Evolutionary conservation across 2,329 filamentous ascomycete genomes (phyloP), one percentile per base, ranked within the genome.

Genomic region (Fusarium sp.): DNA sequence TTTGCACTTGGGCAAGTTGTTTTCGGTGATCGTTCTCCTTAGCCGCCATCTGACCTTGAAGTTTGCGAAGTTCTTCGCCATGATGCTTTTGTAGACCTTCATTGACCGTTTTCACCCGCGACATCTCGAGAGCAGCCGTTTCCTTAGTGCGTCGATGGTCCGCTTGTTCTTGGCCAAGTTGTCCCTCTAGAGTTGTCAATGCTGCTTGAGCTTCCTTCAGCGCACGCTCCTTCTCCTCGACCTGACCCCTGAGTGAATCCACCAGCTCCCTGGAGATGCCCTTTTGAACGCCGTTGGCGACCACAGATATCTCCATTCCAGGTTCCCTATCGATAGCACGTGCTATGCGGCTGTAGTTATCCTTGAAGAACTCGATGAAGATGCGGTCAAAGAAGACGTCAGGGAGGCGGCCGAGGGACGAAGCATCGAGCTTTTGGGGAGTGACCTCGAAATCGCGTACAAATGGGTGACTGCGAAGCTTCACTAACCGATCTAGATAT

Each of bases 341-440:
- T 42, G 93, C 86, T 67, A 98, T 85, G 10, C 95, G 92, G 78
- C 94, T 96, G 80, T 97, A 98, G 80, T 98, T 98, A 79, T 98
- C 95, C 79, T 98, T 98, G 78, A 98, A 90, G 78, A 98, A 98
- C 69, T 98, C 94, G 65, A 99, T 91, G 82, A 98, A 98, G 0
- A 90, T 90, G 56, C 90, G 88, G 76, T 98, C 95, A 73, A 98
- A 97, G 80, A 91, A 97, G 1, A 98, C 93, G 60, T 95, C 92
- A 1, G 95, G 93, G 9, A 95, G 75, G 83, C 89, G 81, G 77
- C 82, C 89, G 57, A 74, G 71, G 6, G 77, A 85, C 72, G 79
- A 81, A 6, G 84, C 84, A 73, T 88, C 88, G 9, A 91, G 84
- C 71, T 90, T 93, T 77, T 95, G 94, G 2, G 94, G 91, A 11